phyloP scores from a whole-genome alignment of 768 basidiomycete genomes.

The Psilocybe azurescens region DNA sequence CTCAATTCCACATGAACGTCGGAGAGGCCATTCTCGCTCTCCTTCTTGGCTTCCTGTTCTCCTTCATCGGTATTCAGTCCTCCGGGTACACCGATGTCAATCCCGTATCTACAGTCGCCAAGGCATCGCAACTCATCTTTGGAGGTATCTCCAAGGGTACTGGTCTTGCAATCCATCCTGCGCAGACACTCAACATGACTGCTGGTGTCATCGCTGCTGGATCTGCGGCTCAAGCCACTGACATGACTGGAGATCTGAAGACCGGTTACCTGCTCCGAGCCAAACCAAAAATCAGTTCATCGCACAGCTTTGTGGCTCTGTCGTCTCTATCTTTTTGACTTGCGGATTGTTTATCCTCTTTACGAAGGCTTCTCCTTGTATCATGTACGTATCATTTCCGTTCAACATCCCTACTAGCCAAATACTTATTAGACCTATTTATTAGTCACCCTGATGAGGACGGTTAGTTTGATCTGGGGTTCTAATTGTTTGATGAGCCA shows the following conservation, averaged over 20 bases:
- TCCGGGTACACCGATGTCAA: constrained; percentile 66
- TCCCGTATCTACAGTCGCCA: constrained; percentile 63
- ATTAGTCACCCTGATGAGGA: constrained; percentile 1
- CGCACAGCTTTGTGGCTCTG: constrained; percentile 60
- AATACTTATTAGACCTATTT: neutral
- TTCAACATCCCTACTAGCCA: neutral
- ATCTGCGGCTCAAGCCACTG: constrained; percentile 60
- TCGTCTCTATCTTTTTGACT: constrained; percentile 65
- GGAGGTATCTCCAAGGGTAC: constrained; percentile 62
- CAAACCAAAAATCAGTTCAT: constrained; percentile 68
- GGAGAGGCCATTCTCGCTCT: constrained; percentile 63
- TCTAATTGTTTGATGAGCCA: constrained; percentile 26
- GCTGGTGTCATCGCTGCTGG: constrained; percentile 60
- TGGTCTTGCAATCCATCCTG: constrained; percentile 35
- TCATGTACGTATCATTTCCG: constrained; percentile 41
- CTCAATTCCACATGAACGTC: constrained; percentile 60
- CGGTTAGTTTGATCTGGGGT: neutral
- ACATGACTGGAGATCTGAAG: constrained; percentile 74
- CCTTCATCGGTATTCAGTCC: constrained; percentile 70
- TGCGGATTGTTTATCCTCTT: constrained; percentile 66
- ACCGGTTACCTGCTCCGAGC: constrained; percentile 72
- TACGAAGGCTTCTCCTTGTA: constrained; percentile 66
- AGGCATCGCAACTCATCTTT: constrained; percentile 69
- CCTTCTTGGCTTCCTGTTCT: constrained; percentile 66
- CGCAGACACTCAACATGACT: constrained; percentile 52